Conservation (phyloP, 2,329 filamentous ascomycete species). For the Cryoendolithus antarcticus region DNA sequence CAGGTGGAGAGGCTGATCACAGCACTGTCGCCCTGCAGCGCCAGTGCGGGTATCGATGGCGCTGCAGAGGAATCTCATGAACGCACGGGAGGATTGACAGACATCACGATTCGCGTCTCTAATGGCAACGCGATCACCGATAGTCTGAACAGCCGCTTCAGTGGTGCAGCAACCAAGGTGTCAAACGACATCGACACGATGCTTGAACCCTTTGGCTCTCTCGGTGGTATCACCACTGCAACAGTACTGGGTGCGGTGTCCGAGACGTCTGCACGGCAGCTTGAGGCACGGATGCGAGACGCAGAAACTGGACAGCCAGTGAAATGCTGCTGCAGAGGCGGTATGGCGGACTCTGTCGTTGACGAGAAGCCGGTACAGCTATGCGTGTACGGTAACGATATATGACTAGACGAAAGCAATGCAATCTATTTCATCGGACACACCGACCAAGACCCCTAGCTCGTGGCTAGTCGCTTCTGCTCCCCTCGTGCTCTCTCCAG, state of each 20-base stretch:
- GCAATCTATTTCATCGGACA: too few species aligned
- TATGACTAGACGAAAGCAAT: conserved; percentile 7
- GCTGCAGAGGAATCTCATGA: too few species aligned
- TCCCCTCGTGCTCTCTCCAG: too few species aligned
- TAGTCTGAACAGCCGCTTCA: conserved; percentile 18
- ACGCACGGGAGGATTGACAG: conserved; percentile 8
- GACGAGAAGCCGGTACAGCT: conserved; percentile 5
- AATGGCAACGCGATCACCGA: conserved; percentile 21
- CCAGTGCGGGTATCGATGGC: too few species aligned
- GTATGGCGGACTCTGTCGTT: conserved; percentile 4
- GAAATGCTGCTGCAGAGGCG: conserved; percentile 1
- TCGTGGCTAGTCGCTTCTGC: too few species aligned
- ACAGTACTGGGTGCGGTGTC: conserved; percentile 28
- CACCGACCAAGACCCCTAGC: too few species aligned
- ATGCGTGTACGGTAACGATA: conserved; percentile 17
- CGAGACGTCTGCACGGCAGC: conserved; percentile 22
- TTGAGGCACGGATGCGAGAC: conserved; percentile 23
- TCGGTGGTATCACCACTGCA: conserved; percentile 26
- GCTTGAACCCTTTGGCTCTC: conserved; percentile 28
- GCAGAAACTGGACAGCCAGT: not conserved
- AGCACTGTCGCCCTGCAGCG: conserved; percentile 16
- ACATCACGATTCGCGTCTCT: conserved; percentile 16
- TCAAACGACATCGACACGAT: conserved; percentile 28
- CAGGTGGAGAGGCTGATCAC: conserved; percentile 31
- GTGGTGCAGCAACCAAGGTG: conserved; percentile 17